Conservation (phyloP, 192 early-diverging fungal genomes). For the Coemansia sp. region DNA sequence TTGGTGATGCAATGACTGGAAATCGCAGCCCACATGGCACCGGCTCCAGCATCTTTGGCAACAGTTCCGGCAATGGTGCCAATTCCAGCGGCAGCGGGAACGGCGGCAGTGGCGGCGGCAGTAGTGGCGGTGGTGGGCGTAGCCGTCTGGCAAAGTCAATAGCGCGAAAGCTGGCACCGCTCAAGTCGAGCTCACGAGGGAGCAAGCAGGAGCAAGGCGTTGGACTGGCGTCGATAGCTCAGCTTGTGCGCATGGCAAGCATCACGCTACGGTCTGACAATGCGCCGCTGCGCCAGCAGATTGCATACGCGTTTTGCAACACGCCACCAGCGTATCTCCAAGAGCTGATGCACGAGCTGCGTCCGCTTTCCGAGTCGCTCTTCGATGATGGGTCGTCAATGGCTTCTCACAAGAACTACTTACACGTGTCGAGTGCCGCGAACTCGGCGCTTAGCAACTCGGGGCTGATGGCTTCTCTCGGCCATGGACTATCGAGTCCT, state of each 20-base stretch:
- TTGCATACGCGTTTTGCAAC: constrained; percentile 32
- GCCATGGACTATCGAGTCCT: constrained; percentile 23
- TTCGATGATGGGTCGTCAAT: constrained; percentile 40
- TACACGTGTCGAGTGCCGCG: constrained; percentile 26
- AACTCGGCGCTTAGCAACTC: constrained; percentile 8
- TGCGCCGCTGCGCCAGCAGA: constrained; percentile 34
- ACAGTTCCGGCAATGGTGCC: constrained; percentile 2
- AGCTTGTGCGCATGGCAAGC: constrained; percentile 48
- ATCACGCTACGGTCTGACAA: constrained; percentile 42
- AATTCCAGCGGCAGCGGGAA: not conserved
- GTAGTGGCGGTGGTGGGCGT: constrained; percentile 16
- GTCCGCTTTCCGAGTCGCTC: constrained; percentile 40
- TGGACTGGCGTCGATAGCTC: constrained; percentile 39
- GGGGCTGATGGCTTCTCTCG: constrained; percentile 20
- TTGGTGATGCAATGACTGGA: constrained; percentile 13
- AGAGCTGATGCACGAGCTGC: constrained; percentile 47
- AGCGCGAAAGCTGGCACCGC: constrained; percentile 45
- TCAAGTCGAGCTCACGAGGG: constrained; percentile 36
- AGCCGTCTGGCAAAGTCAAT: constrained; percentile 50
- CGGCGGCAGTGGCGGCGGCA: not conserved
- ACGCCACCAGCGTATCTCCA: constrained; percentile 31
- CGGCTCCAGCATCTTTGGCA: constrained; percentile 5
- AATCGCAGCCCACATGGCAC: constrained; percentile 16
- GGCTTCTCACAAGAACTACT: constrained; percentile 39
- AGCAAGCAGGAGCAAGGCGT: constrained; percentile 44